Base-by-base conservation (phyloP, 2,329 filamentous ascomycete genomes). In the Juglanconis juglandina region DNA sequence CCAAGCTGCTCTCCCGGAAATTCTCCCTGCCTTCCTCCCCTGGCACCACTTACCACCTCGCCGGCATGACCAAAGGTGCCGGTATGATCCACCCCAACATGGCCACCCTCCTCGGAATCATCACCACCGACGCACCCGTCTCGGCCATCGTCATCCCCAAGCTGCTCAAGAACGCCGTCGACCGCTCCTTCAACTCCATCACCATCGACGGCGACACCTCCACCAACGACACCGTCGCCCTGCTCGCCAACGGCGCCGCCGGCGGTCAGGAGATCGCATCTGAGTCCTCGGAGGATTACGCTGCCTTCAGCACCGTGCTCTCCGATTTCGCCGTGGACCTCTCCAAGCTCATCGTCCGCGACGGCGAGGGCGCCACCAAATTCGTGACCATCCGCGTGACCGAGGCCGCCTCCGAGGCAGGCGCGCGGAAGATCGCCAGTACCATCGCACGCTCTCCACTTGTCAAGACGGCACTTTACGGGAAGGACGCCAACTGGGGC, bases 401-500 rank as follows among this genome's bases (percentile, higher is more conserved):
- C 51, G 90, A 93, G 68, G 87, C 90, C 3, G 80, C 85, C 1
- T 83, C 84, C 51, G 87, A 91, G 70, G 78, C 81, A 52, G 88
- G 87, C 51, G 93, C 92, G 1, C 87, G 90, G 59, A 84, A 87
- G 70, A 88, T 97, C 63, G 95, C 93, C 10, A 90, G 88, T 64
- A 89, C 91, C 51, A 97, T 99, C 71, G 93, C 95, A 14, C 87
- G 89, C 54, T 96, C 92, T 0, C 92, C 95, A 8, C 85, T 99
- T 11, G 95, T 99, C 68, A 99, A 99, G 81, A 99, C 95, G 0
- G 95, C 95, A 0, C 81, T 99, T 46, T 99, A 99, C 75, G 95
- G 95, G 66, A 92, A 92, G 73, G 95, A 99, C 72, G 95, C 95
- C 17, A 99, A 99, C 80, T 99, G 95, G 95, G 95, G 95, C 39